Conservation (phyloP, 805 yeast species). For the Myxozyma sirexii region DNA sequence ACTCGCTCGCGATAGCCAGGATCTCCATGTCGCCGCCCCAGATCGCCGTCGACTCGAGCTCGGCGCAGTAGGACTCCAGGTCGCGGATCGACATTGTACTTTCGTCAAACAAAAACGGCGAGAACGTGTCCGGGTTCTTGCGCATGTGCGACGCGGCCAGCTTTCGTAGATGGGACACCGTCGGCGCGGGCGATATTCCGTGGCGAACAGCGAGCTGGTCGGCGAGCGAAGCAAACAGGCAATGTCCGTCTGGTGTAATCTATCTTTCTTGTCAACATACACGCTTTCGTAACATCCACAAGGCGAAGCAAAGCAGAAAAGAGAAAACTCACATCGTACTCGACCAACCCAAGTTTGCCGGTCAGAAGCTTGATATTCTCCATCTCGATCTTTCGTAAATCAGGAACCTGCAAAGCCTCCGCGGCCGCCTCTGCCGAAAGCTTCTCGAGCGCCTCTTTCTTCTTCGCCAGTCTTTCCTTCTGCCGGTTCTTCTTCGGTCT, state of each 20-base stretch:
- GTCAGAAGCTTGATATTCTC: slow-evolving; percentile 56
- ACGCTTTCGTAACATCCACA: background rate
- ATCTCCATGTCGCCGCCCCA: slow-evolving; percentile 98
- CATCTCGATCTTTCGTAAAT: slow-evolving; percentile 70
- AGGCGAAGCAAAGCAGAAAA: background rate
- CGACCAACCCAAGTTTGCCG: slow-evolving; percentile 10
- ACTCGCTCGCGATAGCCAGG: slow-evolving; percentile 73
- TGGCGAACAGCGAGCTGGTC: slow-evolving; percentile 73
- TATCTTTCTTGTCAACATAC: background rate
- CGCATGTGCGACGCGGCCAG: slow-evolving; percentile 69
- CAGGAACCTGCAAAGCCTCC: slow-evolving; percentile 70
- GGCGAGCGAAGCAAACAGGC: slow-evolving; percentile 81
- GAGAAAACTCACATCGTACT: slow-evolving; percentile 24
- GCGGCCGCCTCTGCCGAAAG: slow-evolving; percentile 66
- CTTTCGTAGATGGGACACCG: slow-evolving; percentile 60
- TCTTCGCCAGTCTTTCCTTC: slow-evolving; percentile 75
- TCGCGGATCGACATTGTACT: slow-evolving; percentile 64
- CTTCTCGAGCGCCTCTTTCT: slow-evolving; percentile 68
- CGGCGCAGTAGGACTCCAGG: slow-evolving; percentile 66
- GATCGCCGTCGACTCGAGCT: slow-evolving; percentile 73
- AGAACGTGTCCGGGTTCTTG: slow-evolving; percentile 65
- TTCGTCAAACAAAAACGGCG: slow-evolving; percentile 85
- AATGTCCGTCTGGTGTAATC: slow-evolving; percentile 83
- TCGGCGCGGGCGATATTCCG: slow-evolving; percentile 37
- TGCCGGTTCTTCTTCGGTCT: slow-evolving; percentile 65